phyloP scores from a whole-genome alignment of 2,329 filamentous ascomycete species.

The Penicillium sp. region DNA sequence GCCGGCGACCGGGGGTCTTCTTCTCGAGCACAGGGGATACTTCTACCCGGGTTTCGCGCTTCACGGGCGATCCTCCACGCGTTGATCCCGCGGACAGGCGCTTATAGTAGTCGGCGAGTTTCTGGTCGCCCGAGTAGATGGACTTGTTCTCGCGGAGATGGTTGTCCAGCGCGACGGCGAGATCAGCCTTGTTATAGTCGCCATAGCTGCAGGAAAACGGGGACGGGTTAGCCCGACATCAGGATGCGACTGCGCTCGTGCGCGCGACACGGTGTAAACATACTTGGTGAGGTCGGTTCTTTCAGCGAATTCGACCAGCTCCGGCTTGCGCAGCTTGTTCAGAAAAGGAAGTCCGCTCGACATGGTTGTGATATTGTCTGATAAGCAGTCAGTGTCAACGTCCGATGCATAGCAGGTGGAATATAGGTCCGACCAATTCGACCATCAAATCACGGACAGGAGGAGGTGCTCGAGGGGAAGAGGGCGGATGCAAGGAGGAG shows the following conservation, averaged over 20 bases:
- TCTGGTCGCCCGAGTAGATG: slow-evolving; percentile 61
- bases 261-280: slow-evolving; percentile 36
- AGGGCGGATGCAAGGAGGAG: slow-evolving; percentile 21
- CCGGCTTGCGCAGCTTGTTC: slow-evolving; percentile 75
- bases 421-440: slow-evolving; percentile 9
- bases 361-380: slow-evolving; percentile 50
- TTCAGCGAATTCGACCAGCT: slow-evolving; percentile 71
- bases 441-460: slow-evolving; percentile 16
- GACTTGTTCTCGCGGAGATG: slow-evolving; percentile 68
- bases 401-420: background rate
- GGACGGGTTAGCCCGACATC: slow-evolving; percentile 6
- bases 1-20: slow-evolving; percentile 35
- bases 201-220: slow-evolving; percentile 57
- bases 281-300: slow-evolving; percentile 70
- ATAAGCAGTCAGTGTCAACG: background rate
- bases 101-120: slow-evolving; percentile 73
- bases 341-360: slow-evolving; percentile 68
- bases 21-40: slow-evolving; percentile 35
- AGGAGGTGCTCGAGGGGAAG: slow-evolving; percentile 6
- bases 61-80: slow-evolving; percentile 47
- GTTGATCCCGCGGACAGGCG: slow-evolving; percentile 36
- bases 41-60: slow-evolving; percentile 46
- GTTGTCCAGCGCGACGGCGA: slow-evolving; percentile 71
- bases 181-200: slow-evolving; percentile 70
- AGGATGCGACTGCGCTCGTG: slow-evolving; percentile 8